Percentiles rank a stretch among this genome's conserved stretches.
Conservation (phyloP, 805 yeast genomes). For the Tetrapisispora phaffii region DNA sequence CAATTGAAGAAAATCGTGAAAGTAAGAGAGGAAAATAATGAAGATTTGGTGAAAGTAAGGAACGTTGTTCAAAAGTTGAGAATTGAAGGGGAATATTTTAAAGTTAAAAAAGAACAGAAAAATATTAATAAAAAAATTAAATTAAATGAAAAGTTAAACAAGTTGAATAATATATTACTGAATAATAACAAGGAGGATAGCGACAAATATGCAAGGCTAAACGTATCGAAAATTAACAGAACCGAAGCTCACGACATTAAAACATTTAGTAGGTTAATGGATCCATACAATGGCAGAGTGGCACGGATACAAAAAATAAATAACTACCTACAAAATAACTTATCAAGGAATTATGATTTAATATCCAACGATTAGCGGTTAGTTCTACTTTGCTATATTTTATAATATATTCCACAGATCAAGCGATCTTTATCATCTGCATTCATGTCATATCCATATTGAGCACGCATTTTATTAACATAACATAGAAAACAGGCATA, state of each 20-base stretch:
- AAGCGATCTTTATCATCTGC: too few relatives aligned
- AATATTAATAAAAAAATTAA: conserved; percentile 9
- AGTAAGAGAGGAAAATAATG: conserved; percentile 12
- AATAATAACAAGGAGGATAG: not conserved
- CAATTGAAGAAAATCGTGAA: conserved; percentile 13
- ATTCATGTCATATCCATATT: not conserved
- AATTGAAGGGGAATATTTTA: conserved; percentile 12
- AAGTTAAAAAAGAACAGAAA: conserved; percentile 10
- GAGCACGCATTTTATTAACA: not conserved
- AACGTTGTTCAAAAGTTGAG: conserved; percentile 9
- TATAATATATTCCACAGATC: too few relatives aligned
- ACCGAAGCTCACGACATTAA: not conserved
- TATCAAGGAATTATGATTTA: not conserved
- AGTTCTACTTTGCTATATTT: too few relatives aligned
- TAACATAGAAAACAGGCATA: too few relatives aligned
- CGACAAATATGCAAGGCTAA: not conserved
- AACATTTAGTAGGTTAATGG: conserved; percentile 1
- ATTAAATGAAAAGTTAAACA: conserved; percentile 10
- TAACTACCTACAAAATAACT: conserved; percentile 4
- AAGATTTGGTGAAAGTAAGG: conserved; percentile 11
- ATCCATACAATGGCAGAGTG: conserved; percentile 16
- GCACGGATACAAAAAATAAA: conserved; percentile 12
- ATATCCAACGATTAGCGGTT: not conserved
- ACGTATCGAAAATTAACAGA: not conserved
- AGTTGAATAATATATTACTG: conserved; percentile 6